A percentile compares a stretch with the other conserved stretches of the same genome.
Evolutionary conservation across 371 early-diverging fungal genomes (phyloP).

Genomic region (Apophysomyces sp.): DNA sequence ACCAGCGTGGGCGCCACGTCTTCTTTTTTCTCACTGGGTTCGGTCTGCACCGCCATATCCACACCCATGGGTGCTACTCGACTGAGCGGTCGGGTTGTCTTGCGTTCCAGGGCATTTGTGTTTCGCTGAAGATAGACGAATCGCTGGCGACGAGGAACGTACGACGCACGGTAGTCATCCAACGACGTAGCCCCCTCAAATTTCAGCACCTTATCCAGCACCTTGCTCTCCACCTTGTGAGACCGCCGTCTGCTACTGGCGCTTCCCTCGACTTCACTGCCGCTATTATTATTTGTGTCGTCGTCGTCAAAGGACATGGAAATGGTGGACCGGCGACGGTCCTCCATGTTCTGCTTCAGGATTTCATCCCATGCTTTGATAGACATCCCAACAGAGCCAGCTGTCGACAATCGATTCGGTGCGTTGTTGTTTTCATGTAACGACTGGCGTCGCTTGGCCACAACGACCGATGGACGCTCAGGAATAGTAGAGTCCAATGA

Average conservation of each 20-base stretch:
- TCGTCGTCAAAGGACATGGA: slow-evolving; percentile 7
- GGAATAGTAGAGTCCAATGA: background rate
- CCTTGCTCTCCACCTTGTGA: slow-evolving; percentile 4
- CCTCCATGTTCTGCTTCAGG: slow-evolving; percentile 14
- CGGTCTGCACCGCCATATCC: slow-evolving; percentile 12
- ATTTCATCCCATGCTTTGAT: slow-evolving; percentile 46
- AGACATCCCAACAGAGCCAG: slow-evolving; percentile 36
- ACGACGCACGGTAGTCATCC: slow-evolving; percentile 20
- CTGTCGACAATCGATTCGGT: slow-evolving; percentile 17
- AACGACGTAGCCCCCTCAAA: slow-evolving; percentile 17
- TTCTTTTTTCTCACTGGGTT: slow-evolving; percentile 1
- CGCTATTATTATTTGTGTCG: background rate
- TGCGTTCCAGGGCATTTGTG: slow-evolving; percentile 26
- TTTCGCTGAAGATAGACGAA: slow-evolving; percentile 44
- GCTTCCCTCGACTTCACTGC: background rate
- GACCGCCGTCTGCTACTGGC: too few relatives aligned
- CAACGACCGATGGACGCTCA: slow-evolving; percentile 15
- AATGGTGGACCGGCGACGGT: background rate
- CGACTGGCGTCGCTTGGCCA: slow-evolving; percentile 13
- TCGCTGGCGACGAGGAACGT: slow-evolving; percentile 36
- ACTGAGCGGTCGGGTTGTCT: slow-evolving; percentile 2
- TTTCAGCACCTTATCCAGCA: slow-evolving; percentile 10
- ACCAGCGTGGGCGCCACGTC: slow-evolving; percentile 12
- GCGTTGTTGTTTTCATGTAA: slow-evolving; percentile 36
- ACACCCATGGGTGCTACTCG: slow-evolving; percentile 4